Percentiles rank a stretch among this genome's conserved stretches.
These are phyloP conservation scores for Avicennia marina DNA, from an alignment of 257 asterid genomes.

Conservation along the genomic window DNA sequence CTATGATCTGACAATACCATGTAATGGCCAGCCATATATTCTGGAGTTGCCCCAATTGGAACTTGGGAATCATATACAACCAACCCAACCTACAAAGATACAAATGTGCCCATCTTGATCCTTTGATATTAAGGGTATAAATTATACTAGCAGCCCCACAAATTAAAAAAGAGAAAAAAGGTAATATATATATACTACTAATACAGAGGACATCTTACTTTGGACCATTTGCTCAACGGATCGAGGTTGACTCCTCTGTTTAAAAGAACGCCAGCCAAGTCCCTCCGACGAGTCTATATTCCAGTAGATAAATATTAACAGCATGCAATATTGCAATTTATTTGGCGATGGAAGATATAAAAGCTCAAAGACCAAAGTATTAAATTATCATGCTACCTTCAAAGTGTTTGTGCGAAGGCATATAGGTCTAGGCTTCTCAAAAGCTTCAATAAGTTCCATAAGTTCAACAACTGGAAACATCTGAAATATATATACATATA, in stretches of 20 bases:
- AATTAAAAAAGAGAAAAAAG: too few relatives aligned
- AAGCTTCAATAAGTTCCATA: slow-evolving; percentile 91
- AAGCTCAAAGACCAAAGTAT: neutral
- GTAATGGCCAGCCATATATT: slow-evolving; percentile 97
- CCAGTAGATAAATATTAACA: slow-evolving; percentile 17
- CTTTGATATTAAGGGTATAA: too few relatives aligned
- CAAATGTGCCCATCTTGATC: neutral
- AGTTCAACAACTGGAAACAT: slow-evolving; percentile 86
- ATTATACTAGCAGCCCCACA: too few relatives aligned
- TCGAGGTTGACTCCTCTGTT: slow-evolving; percentile 97
- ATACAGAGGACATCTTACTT: slow-evolving; percentile 42
- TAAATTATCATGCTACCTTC: slow-evolving; percentile 43
- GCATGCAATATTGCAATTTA: too few relatives aligned
- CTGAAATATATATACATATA: slow-evolving; percentile 28
- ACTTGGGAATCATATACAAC: slow-evolving; percentile 94
- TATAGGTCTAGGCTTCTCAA: slow-evolving; percentile 91
- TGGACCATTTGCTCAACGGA: slow-evolving; percentile 97
- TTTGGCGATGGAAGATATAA: neutral
- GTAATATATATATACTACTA: too few relatives aligned
- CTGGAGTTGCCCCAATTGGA: slow-evolving; percentile 98
- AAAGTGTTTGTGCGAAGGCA: slow-evolving; percentile 84
- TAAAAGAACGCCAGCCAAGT: slow-evolving; percentile 85
- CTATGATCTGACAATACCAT: slow-evolving; percentile 51
- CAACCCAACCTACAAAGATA: slow-evolving; percentile 71
- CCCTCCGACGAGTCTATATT: slow-evolving; percentile 86